phyloP scores from a whole-genome alignment of 192 early-diverging fungal species.

The Diversispora eburnea region DNA sequence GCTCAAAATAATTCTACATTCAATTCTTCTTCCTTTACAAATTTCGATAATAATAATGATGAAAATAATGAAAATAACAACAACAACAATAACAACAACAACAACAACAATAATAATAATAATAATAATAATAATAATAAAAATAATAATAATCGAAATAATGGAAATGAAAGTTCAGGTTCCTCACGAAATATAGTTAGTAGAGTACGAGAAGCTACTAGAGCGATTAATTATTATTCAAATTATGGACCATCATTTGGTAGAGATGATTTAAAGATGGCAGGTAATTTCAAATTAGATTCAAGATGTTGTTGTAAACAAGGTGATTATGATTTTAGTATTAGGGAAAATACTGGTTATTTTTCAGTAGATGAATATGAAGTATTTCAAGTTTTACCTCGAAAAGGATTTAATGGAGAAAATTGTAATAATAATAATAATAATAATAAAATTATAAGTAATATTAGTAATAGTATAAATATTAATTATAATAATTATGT shows the following conservation, averaged over 20 bases:
- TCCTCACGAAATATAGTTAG: neutral
- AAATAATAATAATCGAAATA: no score
- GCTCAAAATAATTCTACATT: neutral
- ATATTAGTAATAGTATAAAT: no score
- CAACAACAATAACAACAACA: no score
- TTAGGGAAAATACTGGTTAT: neutral
- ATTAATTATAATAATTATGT: no score
- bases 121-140: no score
- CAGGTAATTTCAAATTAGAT: constrained; percentile 5
- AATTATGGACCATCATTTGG: constrained; percentile 23
- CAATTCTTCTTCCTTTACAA: neutral
- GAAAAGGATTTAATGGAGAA: neutral
- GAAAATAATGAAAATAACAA: no score
- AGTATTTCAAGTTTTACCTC: constrained; percentile 1
- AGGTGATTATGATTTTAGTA: constrained; percentile 7
- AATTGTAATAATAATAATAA: neutral
- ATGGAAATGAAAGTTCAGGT: neutral
- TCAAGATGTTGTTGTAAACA: constrained; percentile 12
- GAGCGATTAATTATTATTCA: neutral
- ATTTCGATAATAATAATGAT: neutral
- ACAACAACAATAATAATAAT: no score
- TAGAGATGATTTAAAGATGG: constrained; percentile 10
- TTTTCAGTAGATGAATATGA: constrained; percentile 21
- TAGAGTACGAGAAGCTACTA: neutral
- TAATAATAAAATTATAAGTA: neutral